Base-by-base conservation (phyloP, 2,329 filamentous ascomycete genomes). In the Seiridium cupressi region DNA sequence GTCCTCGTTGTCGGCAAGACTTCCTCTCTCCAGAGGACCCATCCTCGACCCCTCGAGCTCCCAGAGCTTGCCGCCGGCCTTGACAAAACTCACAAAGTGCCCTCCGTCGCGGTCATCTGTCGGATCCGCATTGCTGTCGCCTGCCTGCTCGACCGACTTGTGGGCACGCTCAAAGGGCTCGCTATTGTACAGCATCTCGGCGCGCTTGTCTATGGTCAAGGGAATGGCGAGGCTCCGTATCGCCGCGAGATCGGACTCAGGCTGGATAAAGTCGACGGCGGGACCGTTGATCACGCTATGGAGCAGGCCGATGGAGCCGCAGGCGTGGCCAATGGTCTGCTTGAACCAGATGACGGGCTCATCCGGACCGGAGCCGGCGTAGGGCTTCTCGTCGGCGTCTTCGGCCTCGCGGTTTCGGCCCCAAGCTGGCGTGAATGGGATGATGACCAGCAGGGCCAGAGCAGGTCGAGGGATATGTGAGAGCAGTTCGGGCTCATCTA, bases 71-170 rank as follows among this genome's bases (percentile, higher is more conserved):
- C 84, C 81, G 58, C 89, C 84, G 3, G 78, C 79, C 74, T 89
- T 92, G 54, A 93, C 87, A 70, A 93, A 95, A 47, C 89, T 90
- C 44, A 96, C 89, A 68, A 93, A 96, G 72, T 96, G 92, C 63
- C 92, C 79, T 49, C 90, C 89, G 1, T 87, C 78, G 36, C 81
- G 79, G 51, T 84, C 85, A 10, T 88, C 83, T 9, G 86, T 85
- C 18, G 77, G 69, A 1, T 89, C 89, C 1, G 89, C 84, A 11
- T 73, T 73, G 0, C 89, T 91, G 69, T 92, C 89, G 1, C 92
- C 92, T 46, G 80, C 74, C 2, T 76, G 77, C 4, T 89, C 92
- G 4, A 90, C 91, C 57, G 82, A 82, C 66, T 87, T 86, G 74
- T 95, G 91, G 1, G 90, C 90, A 54, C 80, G 82, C 73, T 94